Evolutionary conservation across 495 filamentous ascomycete genomes (phyloP).

Genomic region (Hypomontagnella submonticulosa): DNA sequence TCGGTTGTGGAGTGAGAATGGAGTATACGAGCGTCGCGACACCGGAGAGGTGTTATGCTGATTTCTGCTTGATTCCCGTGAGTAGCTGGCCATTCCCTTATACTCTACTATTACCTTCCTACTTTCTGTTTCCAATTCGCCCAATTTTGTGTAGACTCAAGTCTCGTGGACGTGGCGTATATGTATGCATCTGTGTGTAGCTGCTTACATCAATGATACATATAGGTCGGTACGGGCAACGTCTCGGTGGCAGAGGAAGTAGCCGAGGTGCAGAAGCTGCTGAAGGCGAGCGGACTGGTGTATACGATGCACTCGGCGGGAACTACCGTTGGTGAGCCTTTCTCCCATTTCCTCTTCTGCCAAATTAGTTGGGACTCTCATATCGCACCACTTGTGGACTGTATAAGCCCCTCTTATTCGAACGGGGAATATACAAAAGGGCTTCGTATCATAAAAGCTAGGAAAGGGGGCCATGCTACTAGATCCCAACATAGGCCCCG

Average conservation of each 20-base stretch:
- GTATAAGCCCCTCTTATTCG: too few relatives aligned
- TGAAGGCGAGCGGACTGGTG: conserved; percentile 79
- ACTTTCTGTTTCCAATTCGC: too few relatives aligned
- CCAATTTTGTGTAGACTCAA: too few relatives aligned
- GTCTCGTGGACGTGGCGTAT: too few relatives aligned
- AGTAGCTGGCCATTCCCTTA: not conserved
- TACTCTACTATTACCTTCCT: not conserved
- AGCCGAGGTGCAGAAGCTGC: conserved; percentile 87
- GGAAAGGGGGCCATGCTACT: too few relatives aligned
- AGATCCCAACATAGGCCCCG: too few relatives aligned
- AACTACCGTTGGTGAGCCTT: conserved; percentile 83
- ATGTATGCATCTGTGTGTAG: not conserved
- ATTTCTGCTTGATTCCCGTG: conserved; percentile 87
- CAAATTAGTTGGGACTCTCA: too few relatives aligned
- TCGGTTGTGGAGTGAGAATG: conserved; percentile 13
- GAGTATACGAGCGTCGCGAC: conserved; percentile 65
- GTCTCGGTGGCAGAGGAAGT: conserved; percentile 88
- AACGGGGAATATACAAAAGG: too few relatives aligned
- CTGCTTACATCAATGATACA: not conserved
- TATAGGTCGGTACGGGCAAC: conserved; percentile 80
- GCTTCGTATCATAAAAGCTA: too few relatives aligned
- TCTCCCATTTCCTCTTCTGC: conserved; percentile 1
- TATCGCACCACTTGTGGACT: too few relatives aligned
- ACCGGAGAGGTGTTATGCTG: conserved; percentile 74
- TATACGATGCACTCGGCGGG: conserved; percentile 93